Evolutionary conservation across 177 flowering plant genomes (phyloP).

Genomic region (Vitis hybrid): DNA sequence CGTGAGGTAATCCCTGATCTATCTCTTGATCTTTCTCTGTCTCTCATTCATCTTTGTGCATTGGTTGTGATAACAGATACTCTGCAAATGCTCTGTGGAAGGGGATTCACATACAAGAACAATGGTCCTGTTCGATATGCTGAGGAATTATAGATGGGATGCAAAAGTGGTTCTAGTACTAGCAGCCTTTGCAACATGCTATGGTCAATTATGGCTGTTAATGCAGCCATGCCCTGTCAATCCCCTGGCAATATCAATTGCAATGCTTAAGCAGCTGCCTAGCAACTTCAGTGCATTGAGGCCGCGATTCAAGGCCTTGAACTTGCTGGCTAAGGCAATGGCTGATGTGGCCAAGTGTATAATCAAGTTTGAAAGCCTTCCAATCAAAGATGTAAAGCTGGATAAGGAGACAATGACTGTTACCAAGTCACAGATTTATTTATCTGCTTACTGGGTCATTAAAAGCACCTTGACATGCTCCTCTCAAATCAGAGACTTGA

Average conservation of each 20-base stretch:
- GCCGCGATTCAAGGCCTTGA: conserved; percentile 52
- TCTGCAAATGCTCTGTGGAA: conserved; percentile 28
- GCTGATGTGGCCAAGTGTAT: conserved; percentile 44
- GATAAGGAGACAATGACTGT: conserved; percentile 26
- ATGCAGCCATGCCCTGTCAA: conserved; percentile 35
- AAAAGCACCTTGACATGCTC: conserved; percentile 56
- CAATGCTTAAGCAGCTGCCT: conserved; percentile 50
- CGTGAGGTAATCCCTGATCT: conserved; percentile 38
- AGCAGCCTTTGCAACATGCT: conserved; percentile 59
- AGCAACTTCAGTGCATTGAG: conserved; percentile 26
- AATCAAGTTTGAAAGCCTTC: conserved; percentile 48
- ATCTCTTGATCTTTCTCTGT: background rate
- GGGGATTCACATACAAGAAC: conserved; percentile 39
- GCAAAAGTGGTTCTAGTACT: conserved; percentile 64
- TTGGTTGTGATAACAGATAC: conserved; percentile 43
- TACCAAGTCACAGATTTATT: conserved; percentile 41
- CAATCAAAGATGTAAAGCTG: conserved; percentile 28
- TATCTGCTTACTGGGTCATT: conserved; percentile 68
- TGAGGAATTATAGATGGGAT: conserved; percentile 63
- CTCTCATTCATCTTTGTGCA: background rate
- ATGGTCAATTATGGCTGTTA: conserved; percentile 61
- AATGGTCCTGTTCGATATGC: conserved; percentile 53
- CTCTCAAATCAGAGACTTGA: conserved; percentile 45
- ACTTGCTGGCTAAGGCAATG: conserved; percentile 41
- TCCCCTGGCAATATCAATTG: conserved; percentile 51